Percentiles rank a stretch among this genome's conserved stretches.
Evolutionary conservation across 257 asterid genomes (phyloP).

Genomic region (Nyctanthes arbortristis): DNA sequence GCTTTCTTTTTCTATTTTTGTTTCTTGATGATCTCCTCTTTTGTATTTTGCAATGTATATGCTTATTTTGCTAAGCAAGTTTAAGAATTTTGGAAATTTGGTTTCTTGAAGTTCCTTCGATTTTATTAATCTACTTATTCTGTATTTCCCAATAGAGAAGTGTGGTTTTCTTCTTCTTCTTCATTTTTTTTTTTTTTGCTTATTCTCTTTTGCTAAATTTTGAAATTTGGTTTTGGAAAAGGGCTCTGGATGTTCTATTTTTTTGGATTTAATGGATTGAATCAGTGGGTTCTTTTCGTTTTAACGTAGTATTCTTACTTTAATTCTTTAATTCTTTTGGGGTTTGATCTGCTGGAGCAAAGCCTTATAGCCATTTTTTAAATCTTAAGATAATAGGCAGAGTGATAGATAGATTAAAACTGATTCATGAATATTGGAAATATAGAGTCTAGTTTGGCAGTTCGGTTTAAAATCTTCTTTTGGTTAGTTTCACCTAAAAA

Average conservation of each 20-base stretch:
- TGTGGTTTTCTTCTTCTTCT: background rate
- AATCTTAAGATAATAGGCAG: constrained; percentile 28
- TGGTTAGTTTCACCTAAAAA: background rate
- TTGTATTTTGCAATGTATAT: constrained; percentile 32
- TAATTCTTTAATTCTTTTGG: constrained; percentile 30
- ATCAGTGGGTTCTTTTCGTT: background rate
- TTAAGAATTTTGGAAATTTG: constrained; percentile 12
- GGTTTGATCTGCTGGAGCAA: constrained; percentile 41
- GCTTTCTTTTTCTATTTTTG: too few species aligned
- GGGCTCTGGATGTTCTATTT: constrained; percentile 4
- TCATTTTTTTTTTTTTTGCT: background rate
- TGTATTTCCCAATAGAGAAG: constrained; percentile 21
- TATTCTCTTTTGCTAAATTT: background rate
- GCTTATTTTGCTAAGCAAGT: constrained; percentile 24
- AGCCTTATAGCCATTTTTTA: constrained; percentile 17
- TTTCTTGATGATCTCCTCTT: constrained; percentile 36
- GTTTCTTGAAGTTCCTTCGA: constrained; percentile 8
- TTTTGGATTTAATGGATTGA: constrained; percentile 28
- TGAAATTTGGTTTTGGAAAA: constrained; percentile 2
- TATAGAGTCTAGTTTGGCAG: constrained; percentile 20
- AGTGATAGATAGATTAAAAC: constrained; percentile 13
- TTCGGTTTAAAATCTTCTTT: constrained; percentile 20
- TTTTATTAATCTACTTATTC: constrained; percentile 12
- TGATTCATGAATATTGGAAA: background rate
- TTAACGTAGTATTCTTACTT: constrained; percentile 11